Conservation (phyloP, 2,329 filamentous ascomycete species). For the Rhexocercosporidium sp. region DNA sequence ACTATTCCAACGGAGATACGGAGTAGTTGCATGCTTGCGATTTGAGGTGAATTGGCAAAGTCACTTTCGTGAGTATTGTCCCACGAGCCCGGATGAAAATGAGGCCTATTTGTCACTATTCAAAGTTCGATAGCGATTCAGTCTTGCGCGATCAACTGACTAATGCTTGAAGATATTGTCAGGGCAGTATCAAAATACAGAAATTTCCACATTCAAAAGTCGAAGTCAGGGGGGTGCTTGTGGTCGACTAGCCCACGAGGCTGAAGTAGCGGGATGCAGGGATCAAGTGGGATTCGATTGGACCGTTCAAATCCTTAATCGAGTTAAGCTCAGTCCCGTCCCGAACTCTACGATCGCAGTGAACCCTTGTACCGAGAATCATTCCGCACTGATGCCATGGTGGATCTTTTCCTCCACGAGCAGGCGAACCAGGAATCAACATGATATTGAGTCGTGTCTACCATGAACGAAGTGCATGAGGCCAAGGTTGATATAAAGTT, state of each 20-base stretch:
- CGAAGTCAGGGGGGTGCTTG: background rate
- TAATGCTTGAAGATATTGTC: background rate
- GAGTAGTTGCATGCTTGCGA: background rate
- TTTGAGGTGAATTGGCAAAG: background rate
- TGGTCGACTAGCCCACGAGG: background rate
- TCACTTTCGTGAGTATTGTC: background rate
- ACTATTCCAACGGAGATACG: background rate
- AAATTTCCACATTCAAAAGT: background rate
- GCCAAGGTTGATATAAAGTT: background rate
- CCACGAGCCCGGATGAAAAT: background rate
- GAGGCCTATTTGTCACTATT: background rate
- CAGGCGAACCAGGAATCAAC: background rate
- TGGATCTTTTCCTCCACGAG: background rate
- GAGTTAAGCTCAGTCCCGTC: background rate
- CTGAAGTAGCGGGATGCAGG: conserved; percentile 8
- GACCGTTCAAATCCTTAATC: conserved; percentile 9
- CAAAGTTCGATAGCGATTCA: background rate
- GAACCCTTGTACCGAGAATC: background rate
- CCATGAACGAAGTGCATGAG: background rate
- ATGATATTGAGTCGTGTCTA: background rate
- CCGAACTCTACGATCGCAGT: background rate
- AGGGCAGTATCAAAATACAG: background rate
- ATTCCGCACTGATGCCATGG: background rate
- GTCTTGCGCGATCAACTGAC: background rate
- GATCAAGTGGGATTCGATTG: background rate